Conservation (phyloP, 441 rosid species). For the Aleurites moluccanus region DNA sequence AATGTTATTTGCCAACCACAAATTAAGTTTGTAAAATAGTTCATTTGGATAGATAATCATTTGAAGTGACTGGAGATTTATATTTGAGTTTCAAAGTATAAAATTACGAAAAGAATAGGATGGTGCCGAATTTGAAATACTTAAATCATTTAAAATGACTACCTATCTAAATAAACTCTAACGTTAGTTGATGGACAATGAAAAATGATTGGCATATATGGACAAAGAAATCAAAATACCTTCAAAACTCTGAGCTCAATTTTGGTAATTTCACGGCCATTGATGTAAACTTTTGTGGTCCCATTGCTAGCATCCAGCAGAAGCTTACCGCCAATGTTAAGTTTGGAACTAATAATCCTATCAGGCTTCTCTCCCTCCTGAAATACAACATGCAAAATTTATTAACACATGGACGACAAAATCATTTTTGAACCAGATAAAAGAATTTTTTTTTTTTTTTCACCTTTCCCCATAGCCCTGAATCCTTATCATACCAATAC, state of each 20-base stretch:
- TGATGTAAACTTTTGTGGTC: constrained; percentile 49
- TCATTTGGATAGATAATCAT: too few relatives aligned
- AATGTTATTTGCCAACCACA: not conserved
- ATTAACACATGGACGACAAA: constrained; percentile 2
- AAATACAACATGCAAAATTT: constrained; percentile 14
- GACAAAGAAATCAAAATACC: constrained; percentile 21
- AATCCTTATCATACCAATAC: constrained; percentile 68
- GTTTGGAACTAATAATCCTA: constrained; percentile 50
- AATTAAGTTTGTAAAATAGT: too few relatives aligned
- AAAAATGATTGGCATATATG: not conserved
- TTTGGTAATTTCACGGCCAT: constrained; percentile 62
- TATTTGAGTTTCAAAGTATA: too few relatives aligned
- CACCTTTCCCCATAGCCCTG: constrained; percentile 68
- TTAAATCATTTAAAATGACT: too few relatives aligned
- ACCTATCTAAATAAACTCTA: too few relatives aligned
- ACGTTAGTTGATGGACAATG: not conserved
- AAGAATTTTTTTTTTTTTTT: not conserved
- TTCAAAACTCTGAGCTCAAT: constrained; percentile 43
- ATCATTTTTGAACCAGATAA: not conserved
- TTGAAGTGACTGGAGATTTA: too few relatives aligned
- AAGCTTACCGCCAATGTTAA: constrained; percentile 54
- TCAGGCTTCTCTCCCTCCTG: constrained; percentile 69
- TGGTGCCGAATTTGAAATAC: too few relatives aligned
- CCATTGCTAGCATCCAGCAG: constrained; percentile 50
- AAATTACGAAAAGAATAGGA: too few relatives aligned